Evolutionary conservation across 495 filamentous ascomycete species (phyloP).

Genomic region (Aspergillus haitiensis): DNA sequence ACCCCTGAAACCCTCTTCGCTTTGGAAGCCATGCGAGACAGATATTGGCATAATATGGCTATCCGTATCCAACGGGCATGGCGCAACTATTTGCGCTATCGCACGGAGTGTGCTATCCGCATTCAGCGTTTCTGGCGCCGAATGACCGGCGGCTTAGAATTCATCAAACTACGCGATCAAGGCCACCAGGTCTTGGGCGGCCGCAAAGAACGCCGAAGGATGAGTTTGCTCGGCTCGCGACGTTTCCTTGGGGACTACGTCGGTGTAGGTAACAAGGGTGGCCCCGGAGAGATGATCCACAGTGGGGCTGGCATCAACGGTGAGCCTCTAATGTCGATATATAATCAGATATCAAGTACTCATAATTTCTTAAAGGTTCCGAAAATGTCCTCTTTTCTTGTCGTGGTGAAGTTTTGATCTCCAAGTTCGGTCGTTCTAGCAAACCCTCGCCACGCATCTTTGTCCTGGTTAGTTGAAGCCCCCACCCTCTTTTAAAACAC

Average conservation of each 20-base stretch:
- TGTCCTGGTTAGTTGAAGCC: slow-evolving; percentile 58
- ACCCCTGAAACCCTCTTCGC: slow-evolving; percentile 97
- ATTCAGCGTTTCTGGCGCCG: slow-evolving; percentile 96
- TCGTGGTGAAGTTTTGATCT: slow-evolving; percentile 80
- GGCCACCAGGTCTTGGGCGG: slow-evolving; percentile 82
- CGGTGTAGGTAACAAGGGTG: slow-evolving; percentile 75
- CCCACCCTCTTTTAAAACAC: neutral
- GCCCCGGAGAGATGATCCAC: slow-evolving; percentile 79
- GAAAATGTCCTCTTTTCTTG: slow-evolving; percentile 87
- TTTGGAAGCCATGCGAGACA: slow-evolving; percentile 94
- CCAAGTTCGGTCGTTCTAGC: slow-evolving; percentile 93
- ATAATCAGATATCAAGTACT: neutral
- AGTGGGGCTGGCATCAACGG: slow-evolving; percentile 63
- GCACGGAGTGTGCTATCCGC: slow-evolving; percentile 86
- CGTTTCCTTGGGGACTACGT: slow-evolving; percentile 96
- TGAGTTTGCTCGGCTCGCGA: slow-evolving; percentile 84
- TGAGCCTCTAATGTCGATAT: slow-evolving; percentile 25
- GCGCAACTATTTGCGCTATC: slow-evolving; percentile 91
- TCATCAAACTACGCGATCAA: slow-evolving; percentile 81
- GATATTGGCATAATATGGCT: slow-evolving; percentile 99
- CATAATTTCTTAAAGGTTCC: slow-evolving; percentile 39
- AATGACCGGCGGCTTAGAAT: slow-evolving; percentile 82
- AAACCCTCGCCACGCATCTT: slow-evolving; percentile 85
- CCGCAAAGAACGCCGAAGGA: slow-evolving; percentile 87
- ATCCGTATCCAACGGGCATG: slow-evolving; percentile 96